Conservation (phyloP, 75 land plant genomes). For the Sequoiadendron giganteum region DNA sequence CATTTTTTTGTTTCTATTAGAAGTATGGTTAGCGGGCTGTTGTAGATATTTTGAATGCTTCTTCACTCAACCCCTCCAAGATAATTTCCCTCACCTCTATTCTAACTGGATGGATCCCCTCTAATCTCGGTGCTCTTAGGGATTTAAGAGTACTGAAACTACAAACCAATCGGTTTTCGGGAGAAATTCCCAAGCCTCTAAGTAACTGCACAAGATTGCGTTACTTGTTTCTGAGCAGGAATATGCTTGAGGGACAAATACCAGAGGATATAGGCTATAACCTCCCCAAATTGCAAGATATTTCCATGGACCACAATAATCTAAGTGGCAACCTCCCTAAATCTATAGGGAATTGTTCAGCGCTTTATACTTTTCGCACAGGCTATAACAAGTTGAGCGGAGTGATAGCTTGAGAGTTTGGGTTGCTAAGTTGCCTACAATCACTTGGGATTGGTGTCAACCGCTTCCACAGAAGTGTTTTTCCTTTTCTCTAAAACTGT, state of each 20-base stretch:
- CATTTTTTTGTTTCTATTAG: no score
- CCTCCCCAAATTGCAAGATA: neutral
- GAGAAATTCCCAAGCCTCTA: slow-evolving; percentile 9
- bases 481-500: neutral
- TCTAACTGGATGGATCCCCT: no score
- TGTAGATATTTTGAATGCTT: no score
- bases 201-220: neutral
- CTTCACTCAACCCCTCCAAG: no score
- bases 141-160: slow-evolving; percentile 19
- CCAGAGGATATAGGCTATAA: neutral
- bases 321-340: slow-evolving; percentile 29
- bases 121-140: slow-evolving; percentile 11
- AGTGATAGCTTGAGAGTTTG: neutral
- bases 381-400: slow-evolving; percentile 1
- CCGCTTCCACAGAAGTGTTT: neutral
- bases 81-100: no score
- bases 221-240: neutral
- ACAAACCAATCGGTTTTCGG: slow-evolving; percentile 19
- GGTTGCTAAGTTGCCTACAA: slow-evolving; percentile 2
- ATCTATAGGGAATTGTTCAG: slow-evolving; percentile 20
- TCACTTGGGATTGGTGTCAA: neutral
- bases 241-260: neutral
- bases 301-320: slow-evolving; percentile 15
- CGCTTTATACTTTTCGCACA: slow-evolving; percentile 12
- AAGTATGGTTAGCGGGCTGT: no score